Conservation (phyloP, 2,329 filamentous ascomycete species). For the Gaeumannomyces sp. region DNA sequence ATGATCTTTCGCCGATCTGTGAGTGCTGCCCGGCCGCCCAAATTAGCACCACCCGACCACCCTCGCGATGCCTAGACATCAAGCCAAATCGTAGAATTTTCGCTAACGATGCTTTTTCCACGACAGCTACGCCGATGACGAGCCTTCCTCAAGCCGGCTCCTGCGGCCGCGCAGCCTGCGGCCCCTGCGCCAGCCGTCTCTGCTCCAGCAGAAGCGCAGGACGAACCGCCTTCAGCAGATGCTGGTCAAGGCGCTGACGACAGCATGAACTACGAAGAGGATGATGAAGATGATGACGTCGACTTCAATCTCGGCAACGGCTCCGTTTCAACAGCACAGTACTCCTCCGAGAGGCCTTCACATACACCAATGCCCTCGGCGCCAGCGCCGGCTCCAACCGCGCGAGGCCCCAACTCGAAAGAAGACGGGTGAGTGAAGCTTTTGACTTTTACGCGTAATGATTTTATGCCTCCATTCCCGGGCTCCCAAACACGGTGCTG, state of each 20-base stretch:
- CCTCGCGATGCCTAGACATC: background rate
- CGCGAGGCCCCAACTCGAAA: constrained; percentile 64
- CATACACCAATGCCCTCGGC: constrained; percentile 14
- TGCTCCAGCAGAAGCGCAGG: constrained; percentile 13
- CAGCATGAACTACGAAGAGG: constrained; percentile 25
- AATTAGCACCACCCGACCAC: background rate
- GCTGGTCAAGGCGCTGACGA: constrained; percentile 22
- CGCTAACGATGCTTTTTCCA: constrained; percentile 6
- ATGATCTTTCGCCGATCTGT: constrained; percentile 93
- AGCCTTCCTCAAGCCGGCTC: constrained; percentile 24
- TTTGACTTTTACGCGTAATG: constrained; percentile 5
- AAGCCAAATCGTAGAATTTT: background rate
- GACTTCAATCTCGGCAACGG: constrained; percentile 46
- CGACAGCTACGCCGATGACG: constrained; percentile 59
- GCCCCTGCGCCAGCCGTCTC: constrained; percentile 13
- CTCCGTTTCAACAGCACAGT: constrained; percentile 22
- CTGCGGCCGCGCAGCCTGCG: constrained; percentile 12
- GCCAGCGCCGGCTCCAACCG: constrained; percentile 20
- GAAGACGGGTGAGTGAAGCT: constrained; percentile 76
- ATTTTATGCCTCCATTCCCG: background rate
- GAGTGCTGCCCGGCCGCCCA: constrained; percentile 32
- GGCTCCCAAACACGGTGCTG: background rate
- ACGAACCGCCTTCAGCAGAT: constrained; percentile 10
- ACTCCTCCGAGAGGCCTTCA: constrained; percentile 2
- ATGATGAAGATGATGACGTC: constrained; percentile 47